Evolutionary conservation across 352 stramenopile genomes (phyloP).

Genomic region (Poterioochromonas sp.): DNA sequence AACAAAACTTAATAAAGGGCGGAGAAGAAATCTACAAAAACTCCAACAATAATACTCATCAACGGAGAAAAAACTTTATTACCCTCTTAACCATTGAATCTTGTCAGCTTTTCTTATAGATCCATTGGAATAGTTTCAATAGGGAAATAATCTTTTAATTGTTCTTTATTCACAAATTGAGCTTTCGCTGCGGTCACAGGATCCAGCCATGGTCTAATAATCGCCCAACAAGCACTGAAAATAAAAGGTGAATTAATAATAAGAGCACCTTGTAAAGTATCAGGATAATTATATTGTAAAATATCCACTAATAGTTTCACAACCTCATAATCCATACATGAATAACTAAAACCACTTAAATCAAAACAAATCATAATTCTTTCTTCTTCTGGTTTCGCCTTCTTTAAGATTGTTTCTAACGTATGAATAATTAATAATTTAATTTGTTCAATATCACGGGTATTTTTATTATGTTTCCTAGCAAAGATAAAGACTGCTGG

Average conservation of each 20-base stretch:
- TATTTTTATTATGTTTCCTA: neutral
- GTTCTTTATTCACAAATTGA: neutral
- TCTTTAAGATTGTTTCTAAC: neutral
- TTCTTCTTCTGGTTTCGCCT: constrained; percentile 22
- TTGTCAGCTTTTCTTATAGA: no score
- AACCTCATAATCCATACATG: constrained; percentile 33
- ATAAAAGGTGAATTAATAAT: constrained; percentile 29
- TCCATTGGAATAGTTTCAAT: neutral
- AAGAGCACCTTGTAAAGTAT: neutral
- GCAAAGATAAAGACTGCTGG: neutral
- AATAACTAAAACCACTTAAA: neutral
- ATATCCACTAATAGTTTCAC: constrained; percentile 25
- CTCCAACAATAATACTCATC: no score
- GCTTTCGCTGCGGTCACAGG: constrained; percentile 24
- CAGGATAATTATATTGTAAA: constrained; percentile 32
- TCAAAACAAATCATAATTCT: constrained; percentile 28
- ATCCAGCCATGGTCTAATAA: constrained; percentile 28
- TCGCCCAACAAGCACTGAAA: constrained; percentile 33
- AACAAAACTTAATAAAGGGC: no score
- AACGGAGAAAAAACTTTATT: no score
- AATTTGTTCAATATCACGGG: constrained; percentile 27
- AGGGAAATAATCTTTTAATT: neutral
- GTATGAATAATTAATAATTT: constrained; percentile 4
- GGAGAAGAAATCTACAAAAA: no score
- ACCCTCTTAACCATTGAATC: no score